Conservation (phyloP, 2,329 filamentous ascomycete species). For the Alternaria arborescens region DNA sequence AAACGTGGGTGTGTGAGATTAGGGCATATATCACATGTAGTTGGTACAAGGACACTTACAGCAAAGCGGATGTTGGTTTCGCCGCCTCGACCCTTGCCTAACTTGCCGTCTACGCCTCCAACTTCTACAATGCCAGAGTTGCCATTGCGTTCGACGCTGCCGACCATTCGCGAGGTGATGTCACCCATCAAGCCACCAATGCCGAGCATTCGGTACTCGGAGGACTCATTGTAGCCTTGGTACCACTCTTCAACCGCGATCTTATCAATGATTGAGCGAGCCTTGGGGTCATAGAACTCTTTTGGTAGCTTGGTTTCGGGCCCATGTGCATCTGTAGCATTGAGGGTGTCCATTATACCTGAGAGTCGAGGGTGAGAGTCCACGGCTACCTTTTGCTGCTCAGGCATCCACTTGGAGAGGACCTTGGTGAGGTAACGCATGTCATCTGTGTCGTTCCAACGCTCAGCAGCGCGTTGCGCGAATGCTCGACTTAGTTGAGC, state of each 20-base stretch:
- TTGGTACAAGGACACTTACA: too few species aligned
- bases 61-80: conserved; percentile 72
- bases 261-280: conserved; percentile 71
- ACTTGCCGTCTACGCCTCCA: conserved; percentile 42
- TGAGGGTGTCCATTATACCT: conserved; percentile 94
- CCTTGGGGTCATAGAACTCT: conserved; percentile 85
- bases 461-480: conserved; percentile 56
- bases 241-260: conserved; percentile 94
- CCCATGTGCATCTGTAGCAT: conserved; percentile 85
- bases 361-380: conserved; percentile 84
- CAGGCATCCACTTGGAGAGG: conserved; percentile 87
- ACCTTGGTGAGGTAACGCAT: conserved; percentile 83
- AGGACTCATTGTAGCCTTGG: conserved; percentile 80
- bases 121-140: conserved; percentile 53
- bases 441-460: conserved; percentile 70
- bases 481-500: conserved; percentile 58
- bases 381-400: conserved; percentile 73
- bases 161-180: conserved; percentile 66
- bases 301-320: conserved; percentile 78
- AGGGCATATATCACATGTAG: too few species aligned
- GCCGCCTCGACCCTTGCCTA: conserved; percentile 56
- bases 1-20: too few species aligned
- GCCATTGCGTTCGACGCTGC: conserved; percentile 46
- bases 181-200: conserved; percentile 88
- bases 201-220: conserved; percentile 87